Conservation (phyloP, 441 rosid species). For the Theobroma grandiflorum region DNA sequence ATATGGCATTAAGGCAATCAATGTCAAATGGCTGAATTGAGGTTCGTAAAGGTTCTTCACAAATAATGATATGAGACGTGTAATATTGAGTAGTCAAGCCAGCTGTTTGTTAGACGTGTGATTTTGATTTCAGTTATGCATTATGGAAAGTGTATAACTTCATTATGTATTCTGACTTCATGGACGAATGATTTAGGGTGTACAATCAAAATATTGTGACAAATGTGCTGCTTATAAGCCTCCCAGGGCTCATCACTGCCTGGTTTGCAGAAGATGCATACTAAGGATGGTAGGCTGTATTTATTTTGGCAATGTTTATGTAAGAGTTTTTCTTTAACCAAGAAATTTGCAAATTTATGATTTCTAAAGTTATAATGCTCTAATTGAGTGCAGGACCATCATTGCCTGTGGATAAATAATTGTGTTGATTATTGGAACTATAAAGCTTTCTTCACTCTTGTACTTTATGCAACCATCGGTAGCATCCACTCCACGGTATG, state of each 20-base stretch:
- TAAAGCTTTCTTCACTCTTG: constrained; percentile 53
- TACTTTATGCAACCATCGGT: constrained; percentile 51
- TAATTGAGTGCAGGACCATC: constrained; percentile 62
- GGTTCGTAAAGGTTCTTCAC: no score
- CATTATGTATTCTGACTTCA: constrained; percentile 16
- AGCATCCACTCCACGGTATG: constrained; percentile 59
- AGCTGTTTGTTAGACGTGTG: no score
- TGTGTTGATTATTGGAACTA: constrained; percentile 57
- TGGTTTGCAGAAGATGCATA: constrained; percentile 82
- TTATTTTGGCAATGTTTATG: constrained; percentile 19
- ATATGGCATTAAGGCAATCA: no score
- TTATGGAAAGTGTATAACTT: background rate
- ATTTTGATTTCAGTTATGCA: background rate
- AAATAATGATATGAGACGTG: no score
- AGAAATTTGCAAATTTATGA: background rate
- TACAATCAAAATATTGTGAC: constrained; percentile 61
- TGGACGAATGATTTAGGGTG: constrained; percentile 42
- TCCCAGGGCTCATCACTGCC: constrained; percentile 88
- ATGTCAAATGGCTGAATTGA: no score
- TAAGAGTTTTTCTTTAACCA: constrained; percentile 2
- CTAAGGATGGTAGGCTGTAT: constrained; percentile 77
- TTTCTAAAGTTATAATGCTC: background rate
- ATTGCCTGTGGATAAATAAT: constrained; percentile 53
- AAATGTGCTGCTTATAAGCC: constrained; percentile 76
- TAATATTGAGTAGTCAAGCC: no score